phyloP scores from a whole-genome alignment of 106 monocot genomes.

The Alisma plantagoaquatica region DNA sequence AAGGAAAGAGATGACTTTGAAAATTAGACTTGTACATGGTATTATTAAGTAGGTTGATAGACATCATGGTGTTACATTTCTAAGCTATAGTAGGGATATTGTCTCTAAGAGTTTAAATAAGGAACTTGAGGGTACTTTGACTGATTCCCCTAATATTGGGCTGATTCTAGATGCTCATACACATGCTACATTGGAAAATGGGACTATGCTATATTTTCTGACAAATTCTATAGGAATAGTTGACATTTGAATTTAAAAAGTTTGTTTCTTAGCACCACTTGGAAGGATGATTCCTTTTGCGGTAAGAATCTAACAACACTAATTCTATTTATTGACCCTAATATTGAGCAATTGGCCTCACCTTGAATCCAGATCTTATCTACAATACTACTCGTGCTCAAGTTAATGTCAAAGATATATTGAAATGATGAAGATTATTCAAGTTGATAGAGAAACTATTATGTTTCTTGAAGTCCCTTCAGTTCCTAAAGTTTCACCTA shows the following conservation, averaged over 20 bases:
- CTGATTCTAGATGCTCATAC: slow-evolving; percentile 90
- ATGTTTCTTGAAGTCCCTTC: slow-evolving; percentile 79
- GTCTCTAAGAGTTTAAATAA: slow-evolving; percentile 52
- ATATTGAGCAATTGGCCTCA: slow-evolving; percentile 91
- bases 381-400: slow-evolving; percentile 36
- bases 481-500: slow-evolving; percentile 43
- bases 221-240: slow-evolving; percentile 95
- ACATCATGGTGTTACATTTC: slow-evolving; percentile 40
- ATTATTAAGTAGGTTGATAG: slow-evolving; percentile 66
- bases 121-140: slow-evolving; percentile 74
- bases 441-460: slow-evolving; percentile 64
- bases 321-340: slow-evolving; percentile 88
- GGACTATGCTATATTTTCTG: slow-evolving; percentile 81
- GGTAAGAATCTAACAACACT: slow-evolving; percentile 66
- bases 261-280: slow-evolving; percentile 35
- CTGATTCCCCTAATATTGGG: slow-evolving; percentile 82
- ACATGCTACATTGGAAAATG: slow-evolving; percentile 73
- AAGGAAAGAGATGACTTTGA: slow-evolving; percentile 16
- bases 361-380: slow-evolving; percentile 58
- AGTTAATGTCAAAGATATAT: slow-evolving; percentile 80
- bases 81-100: slow-evolving; percentile 41
- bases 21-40: slow-evolving; percentile 47
- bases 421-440: slow-evolving; percentile 55
- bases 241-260: slow-evolving; percentile 72
- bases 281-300: slow-evolving; percentile 63